Evolutionary conservation across 116 monocot genomes (phyloP), one percentile per base, ranked within the genome.

Genomic region (Zostera marina): DNA sequence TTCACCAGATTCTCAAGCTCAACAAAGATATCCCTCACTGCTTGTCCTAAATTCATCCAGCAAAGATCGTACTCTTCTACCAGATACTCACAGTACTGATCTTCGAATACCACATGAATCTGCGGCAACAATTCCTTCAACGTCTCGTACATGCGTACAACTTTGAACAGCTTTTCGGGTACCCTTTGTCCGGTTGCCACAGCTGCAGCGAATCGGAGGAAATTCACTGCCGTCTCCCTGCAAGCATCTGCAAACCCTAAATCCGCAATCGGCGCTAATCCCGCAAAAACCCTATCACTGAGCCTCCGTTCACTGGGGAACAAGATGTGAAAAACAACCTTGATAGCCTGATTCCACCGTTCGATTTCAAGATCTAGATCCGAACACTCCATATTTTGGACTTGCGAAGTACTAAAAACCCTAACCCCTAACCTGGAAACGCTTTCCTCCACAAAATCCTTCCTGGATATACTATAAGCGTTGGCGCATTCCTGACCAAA

Each of bases 251-350:
- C 71, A 54, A 80, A 92, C 42, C 80, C 77, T 64, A 86, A 73
- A 63, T 92, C 83, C 7, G 82, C 65, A 47, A 74, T 64, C 12
- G 76, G 68, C 42, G 32, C 2, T 53, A 83, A 70, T 7, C 62
- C 74, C 49, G 68, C 69, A 52, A 83, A 83, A 54, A 83, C 66
- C 42, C 73, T 80, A 41, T 76, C 78, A 49, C 73, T 73, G 64
- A 87, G 77, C 52, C 82, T 76, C 41, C 81, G 80, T 80, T 92
- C 92, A 61, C 83, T 81, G 26, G 87, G 92, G 56, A 87, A 74
- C 44, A 87, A 74, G 22, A 92, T 76, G 19, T 68, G 78, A 54
- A 76, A 72, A 9, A 69, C 66, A 24, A 92, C 78, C 41, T 67
- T 76, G 11, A 68, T 65, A 15, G 74, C 83, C 14, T 63, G 68